Percentiles rank a stretch among this genome's conserved stretches.
Conservation (phyloP, 371 early-diverging fungal genomes). For the Mucor irregularis region DNA sequence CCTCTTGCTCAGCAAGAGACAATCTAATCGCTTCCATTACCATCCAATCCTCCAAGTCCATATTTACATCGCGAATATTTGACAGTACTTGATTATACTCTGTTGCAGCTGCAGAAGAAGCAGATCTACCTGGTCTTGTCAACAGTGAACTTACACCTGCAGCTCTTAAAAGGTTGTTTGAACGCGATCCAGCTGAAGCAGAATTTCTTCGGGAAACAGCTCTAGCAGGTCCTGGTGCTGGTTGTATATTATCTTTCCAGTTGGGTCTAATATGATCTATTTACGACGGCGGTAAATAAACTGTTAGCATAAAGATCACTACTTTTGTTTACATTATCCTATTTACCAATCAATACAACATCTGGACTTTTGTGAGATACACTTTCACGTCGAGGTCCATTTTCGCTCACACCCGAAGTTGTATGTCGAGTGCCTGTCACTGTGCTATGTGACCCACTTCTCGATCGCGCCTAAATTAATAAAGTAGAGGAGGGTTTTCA, state of each 20-base stretch:
- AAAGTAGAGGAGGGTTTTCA: not conserved
- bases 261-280: slow-evolving; percentile 81
- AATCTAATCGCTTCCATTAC: slow-evolving; percentile 87
- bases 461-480: slow-evolving; percentile 15
- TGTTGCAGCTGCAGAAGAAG: slow-evolving; percentile 41
- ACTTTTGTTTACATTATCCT: not conserved
- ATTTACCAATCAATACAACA: slow-evolving; percentile 75
- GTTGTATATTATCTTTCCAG: slow-evolving; percentile 51
- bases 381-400: slow-evolving; percentile 54
- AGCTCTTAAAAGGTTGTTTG: slow-evolving; percentile 17
- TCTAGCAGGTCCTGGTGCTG: slow-evolving; percentile 11
- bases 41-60: slow-evolving; percentile 89
- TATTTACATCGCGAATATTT: slow-evolving; percentile 73
- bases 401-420: slow-evolving; percentile 38
- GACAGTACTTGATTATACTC: slow-evolving; percentile 62
- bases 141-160: slow-evolving; percentile 25
- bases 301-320: not conserved
- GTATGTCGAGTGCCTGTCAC: slow-evolving; percentile 38
- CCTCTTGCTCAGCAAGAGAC: slow-evolving; percentile 69
- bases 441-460: slow-evolving; percentile 32
- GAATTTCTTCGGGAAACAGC: slow-evolving; percentile 49
- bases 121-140: slow-evolving; percentile 44
- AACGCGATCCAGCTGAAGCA: slow-evolving; percentile 32
- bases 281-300: not conserved
- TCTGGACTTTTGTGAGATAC: slow-evolving; percentile 60